These are phyloP conservation scores for Neoarthrinium moseri DNA, from an alignment of 2,329 filamentous ascomycete species.

Conservation along the genomic window DNA sequence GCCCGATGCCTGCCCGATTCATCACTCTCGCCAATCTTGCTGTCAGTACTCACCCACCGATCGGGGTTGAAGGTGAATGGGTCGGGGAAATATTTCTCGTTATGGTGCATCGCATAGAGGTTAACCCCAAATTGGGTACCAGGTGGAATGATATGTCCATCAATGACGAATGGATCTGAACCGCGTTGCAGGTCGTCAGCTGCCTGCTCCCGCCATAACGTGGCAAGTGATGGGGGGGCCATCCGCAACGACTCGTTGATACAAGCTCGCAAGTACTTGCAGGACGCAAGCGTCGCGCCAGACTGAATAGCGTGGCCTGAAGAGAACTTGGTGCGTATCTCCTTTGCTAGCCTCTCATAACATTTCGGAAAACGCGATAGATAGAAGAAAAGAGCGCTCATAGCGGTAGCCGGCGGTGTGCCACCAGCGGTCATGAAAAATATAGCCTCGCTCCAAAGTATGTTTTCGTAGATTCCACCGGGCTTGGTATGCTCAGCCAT, in stretches of 20 bases:
- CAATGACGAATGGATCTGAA: slow-evolving; percentile 20
- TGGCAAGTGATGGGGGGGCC: slow-evolving; percentile 36
- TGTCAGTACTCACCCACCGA: slow-evolving; percentile 27
- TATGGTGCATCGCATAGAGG: slow-evolving; percentile 33
- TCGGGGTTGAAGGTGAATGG: slow-evolving; percentile 28
- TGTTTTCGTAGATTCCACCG: slow-evolving; percentile 1
- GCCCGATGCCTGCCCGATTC: slow-evolving; percentile 13
- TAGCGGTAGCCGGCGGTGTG: slow-evolving; percentile 30
- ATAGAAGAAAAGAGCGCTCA: slow-evolving; percentile 33
- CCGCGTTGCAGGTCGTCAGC: slow-evolving; percentile 1
- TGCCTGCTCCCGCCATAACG: slow-evolving; percentile 29
- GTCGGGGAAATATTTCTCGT: slow-evolving; percentile 25
- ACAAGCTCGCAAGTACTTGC: slow-evolving; percentile 41
- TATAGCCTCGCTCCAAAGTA: slow-evolving; percentile 5
- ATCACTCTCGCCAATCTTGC: slow-evolving; percentile 4
- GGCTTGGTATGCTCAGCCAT: slow-evolving; percentile 12
- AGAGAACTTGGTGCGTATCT: slow-evolving; percentile 33
- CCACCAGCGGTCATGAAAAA: slow-evolving; percentile 9
- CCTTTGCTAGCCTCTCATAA: slow-evolving; percentile 24
- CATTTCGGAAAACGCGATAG: slow-evolving; percentile 25
- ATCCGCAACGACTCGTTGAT: slow-evolving; percentile 47
- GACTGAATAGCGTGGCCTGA: slow-evolving; percentile 24
- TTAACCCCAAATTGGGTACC: slow-evolving; percentile 31
- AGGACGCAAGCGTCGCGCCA: slow-evolving; percentile 30
- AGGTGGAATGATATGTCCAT: slow-evolving; percentile 25